Conservation (phyloP, 148 eudicot genomes). For the Mesembryanthemum crystallinum region DNA sequence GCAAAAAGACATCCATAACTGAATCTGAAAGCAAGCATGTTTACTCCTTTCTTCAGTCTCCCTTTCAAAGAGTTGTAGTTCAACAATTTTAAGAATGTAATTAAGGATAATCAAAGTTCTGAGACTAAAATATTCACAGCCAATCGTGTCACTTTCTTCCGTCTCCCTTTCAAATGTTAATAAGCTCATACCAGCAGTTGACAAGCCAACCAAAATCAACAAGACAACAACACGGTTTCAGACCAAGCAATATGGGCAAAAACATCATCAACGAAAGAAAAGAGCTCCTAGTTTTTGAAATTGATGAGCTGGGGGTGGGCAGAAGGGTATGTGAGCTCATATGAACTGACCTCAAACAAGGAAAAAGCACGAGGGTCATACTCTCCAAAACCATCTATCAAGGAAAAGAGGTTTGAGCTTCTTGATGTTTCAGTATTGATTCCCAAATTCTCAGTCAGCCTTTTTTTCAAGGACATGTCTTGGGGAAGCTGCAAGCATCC, state of each 20-base stretch:
- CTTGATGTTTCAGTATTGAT: constrained; percentile 46
- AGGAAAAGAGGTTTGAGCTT: constrained; percentile 53
- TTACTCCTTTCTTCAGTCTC: not conserved
- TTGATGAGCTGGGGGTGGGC: not conserved
- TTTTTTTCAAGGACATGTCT: constrained; percentile 54
- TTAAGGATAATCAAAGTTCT: not conserved
- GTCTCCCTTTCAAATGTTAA: not conserved
- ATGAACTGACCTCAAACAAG: constrained; percentile 68
- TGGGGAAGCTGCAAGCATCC: constrained; percentile 85
- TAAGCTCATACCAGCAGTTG: too few species aligned
- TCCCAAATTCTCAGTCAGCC: constrained; percentile 66
- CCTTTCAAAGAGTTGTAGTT: not conserved
- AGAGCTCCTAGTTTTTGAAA: not conserved
- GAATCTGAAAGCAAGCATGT: not conserved
- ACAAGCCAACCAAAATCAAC: not conserved
- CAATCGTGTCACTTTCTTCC: not conserved
- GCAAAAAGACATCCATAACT: not conserved
- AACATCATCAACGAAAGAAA: not conserved
- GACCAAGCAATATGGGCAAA: constrained; percentile 1
- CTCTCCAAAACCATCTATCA: constrained; percentile 93
- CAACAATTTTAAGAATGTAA: not conserved
- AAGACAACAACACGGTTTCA: not conserved
- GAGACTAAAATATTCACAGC: not conserved
- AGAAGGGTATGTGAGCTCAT: not conserved
- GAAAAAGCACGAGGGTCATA: constrained; percentile 94